Evolutionary conservation across 148 eudicot species (phyloP).

Genomic region (Suaeda aralocaspica): DNA sequence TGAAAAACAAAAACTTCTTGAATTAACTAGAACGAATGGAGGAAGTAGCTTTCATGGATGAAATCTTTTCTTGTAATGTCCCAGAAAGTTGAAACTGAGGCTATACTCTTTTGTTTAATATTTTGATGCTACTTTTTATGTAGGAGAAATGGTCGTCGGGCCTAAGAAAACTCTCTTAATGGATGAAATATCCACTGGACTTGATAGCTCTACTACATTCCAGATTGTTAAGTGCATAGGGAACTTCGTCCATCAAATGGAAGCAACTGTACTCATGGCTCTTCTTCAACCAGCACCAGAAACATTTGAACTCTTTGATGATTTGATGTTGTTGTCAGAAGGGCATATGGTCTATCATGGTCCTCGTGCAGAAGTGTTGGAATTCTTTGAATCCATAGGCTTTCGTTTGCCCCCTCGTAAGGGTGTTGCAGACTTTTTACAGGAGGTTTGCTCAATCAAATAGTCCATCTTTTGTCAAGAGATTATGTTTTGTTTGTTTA

Average conservation of each 20-base stretch:
- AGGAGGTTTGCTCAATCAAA: slow-evolving; percentile 52
- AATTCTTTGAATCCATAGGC: slow-evolving; percentile 73
- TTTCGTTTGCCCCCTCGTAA: slow-evolving; percentile 71
- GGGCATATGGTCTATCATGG: slow-evolving; percentile 73
- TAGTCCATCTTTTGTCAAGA: neutral
- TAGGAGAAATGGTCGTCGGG: slow-evolving; percentile 93
- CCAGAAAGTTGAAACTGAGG: too few relatives aligned
- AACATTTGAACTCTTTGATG: slow-evolving; percentile 82
- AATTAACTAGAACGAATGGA: too few relatives aligned
- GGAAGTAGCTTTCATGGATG: too few relatives aligned
- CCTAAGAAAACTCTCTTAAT: slow-evolving; percentile 82
- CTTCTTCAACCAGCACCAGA: slow-evolving; percentile 98
- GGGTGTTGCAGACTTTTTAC: slow-evolving; percentile 86
- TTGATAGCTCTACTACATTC: slow-evolving; percentile 84
- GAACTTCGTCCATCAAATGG: slow-evolving; percentile 75
- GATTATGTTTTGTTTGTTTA: neutral
- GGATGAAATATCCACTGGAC: slow-evolving; percentile 92
- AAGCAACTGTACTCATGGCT: slow-evolving; percentile 81
- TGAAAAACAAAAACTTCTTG: too few relatives aligned
- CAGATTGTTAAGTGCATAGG: slow-evolving; percentile 71
- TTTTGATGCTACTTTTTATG: slow-evolving; percentile 9
- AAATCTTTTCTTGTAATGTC: too few relatives aligned
- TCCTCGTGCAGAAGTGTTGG: slow-evolving; percentile 59
- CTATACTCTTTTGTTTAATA: neutral
- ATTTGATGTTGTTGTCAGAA: slow-evolving; percentile 61